Evolutionary conservation across 2,329 filamentous ascomycete species (phyloP).

Genomic region (Trichophaea hybrida): DNA sequence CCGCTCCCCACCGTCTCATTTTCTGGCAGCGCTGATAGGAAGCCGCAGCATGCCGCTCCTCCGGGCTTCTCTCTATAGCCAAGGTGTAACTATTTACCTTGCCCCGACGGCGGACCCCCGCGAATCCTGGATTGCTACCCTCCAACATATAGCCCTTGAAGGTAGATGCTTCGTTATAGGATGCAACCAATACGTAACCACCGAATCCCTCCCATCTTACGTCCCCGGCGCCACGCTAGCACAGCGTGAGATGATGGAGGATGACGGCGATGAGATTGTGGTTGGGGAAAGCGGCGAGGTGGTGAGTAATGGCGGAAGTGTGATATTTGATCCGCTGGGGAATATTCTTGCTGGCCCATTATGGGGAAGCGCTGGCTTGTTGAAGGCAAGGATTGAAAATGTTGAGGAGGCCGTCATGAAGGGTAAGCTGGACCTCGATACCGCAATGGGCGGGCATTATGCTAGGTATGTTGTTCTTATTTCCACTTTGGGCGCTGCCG

Average conservation of each 20-base stretch:
- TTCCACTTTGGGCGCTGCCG: not conserved
- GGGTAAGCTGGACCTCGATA: constrained; percentile 70
- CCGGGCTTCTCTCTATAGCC: constrained; percentile 67
- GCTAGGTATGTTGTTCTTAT: constrained; percentile 27
- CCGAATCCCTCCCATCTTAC: constrained; percentile 41
- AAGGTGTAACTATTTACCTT: constrained; percentile 84
- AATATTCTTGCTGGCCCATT: constrained; percentile 67
- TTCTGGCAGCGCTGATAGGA: not conserved
- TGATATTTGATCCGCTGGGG: constrained; percentile 64
- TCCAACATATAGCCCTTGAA: constrained; percentile 69
- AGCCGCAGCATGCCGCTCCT: constrained; percentile 59
- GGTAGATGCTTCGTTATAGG: constrained; percentile 74
- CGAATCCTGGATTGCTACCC: constrained; percentile 67
- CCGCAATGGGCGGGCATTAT: constrained; percentile 65
- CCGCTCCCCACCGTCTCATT: not conserved
- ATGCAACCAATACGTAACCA: constrained; percentile 65
- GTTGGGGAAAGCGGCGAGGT: constrained; percentile 36
- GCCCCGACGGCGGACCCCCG: constrained; percentile 78
- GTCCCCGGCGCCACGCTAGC: not conserved
- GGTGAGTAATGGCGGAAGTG: constrained; percentile 62
- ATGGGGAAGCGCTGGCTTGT: constrained; percentile 52
- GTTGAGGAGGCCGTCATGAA: constrained; percentile 47
- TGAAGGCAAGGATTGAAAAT: constrained; percentile 2
- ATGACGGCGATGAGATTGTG: constrained; percentile 6
- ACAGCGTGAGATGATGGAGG: constrained; percentile 6